Conservation (phyloP, 164 flowering plant species). For the Aristolochia fimbriata region DNA sequence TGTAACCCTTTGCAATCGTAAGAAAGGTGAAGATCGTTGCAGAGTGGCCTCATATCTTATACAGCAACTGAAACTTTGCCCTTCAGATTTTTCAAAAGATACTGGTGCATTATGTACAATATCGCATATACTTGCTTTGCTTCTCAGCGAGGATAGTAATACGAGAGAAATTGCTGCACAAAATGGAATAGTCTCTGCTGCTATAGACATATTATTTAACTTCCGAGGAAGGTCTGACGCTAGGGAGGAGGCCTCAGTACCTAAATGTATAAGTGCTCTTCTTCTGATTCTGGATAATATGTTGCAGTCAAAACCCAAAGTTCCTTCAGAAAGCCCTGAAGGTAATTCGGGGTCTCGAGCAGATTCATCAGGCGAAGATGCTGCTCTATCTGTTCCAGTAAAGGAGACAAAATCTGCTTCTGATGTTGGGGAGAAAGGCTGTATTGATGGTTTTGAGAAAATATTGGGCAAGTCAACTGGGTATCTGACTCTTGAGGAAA, state of each 20-base stretch:
- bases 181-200: slow-evolving; percentile 49
- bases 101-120: slow-evolving; percentile 41
- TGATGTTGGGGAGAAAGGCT: slow-evolving; percentile 32
- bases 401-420: slow-evolving; percentile 21
- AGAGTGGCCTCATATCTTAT: slow-evolving; percentile 57
- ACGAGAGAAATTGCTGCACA: slow-evolving; percentile 65
- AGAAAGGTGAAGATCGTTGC: slow-evolving; percentile 82
- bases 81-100: slow-evolving; percentile 50
- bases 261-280: slow-evolving; percentile 73
- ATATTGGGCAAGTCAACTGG: slow-evolving; percentile 77
- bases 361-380: slow-evolving; percentile 38
- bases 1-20: slow-evolving; percentile 65
- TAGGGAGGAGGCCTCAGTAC: slow-evolving; percentile 34
- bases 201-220: slow-evolving; percentile 46
- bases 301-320: slow-evolving; percentile 60
- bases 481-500: slow-evolving; percentile 60
- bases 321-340: slow-evolving; percentile 30
- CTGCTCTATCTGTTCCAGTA: slow-evolving; percentile 21
- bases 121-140: slow-evolving; percentile 64
- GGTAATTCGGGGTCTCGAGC: slow-evolving; percentile 27
- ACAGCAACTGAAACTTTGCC: slow-evolving; percentile 66
- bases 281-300: slow-evolving; percentile 71
- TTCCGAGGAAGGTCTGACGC: slow-evolving; percentile 35
- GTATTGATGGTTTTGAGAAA: slow-evolving; percentile 39
- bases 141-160: slow-evolving; percentile 68